Evolutionary conservation across 768 basidiomycete genomes (phyloP), one percentile per base, ranked within the genome.

Genomic region (Hirschioporus abietinus): DNA sequence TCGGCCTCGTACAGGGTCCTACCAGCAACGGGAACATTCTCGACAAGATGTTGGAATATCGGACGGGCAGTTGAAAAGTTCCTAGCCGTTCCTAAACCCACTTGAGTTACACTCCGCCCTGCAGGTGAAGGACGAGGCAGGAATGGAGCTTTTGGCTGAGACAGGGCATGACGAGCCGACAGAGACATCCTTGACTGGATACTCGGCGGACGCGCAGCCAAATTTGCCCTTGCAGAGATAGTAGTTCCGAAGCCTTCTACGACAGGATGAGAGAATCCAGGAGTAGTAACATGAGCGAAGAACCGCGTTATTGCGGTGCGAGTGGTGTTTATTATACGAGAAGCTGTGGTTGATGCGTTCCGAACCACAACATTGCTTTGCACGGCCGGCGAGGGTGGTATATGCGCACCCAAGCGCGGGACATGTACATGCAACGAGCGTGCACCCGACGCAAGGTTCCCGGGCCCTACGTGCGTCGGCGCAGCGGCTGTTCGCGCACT

Each of bases 1-100:
- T 93, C 90, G 0, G 85, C 87, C 74, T 93, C 89, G 73, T 86
- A 87, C 58, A 93, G 78, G 1, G 93, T 88, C 27, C 93, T 84
- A 9, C 84, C 84, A 0, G 86, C 82, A n/a, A 95, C 77, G 7
- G 93, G 93, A 0, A 92, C 87, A 71, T 93, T 93, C 73, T 93
- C 85, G 1, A 86, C 86, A 58, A 95, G 75, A 73, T 90, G 88
- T 74, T 92, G 88, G 80, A 94, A 93, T 59, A 93, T 82, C 2
- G 90, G 89, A 1, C 89, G 86, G 12, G 82, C 83, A 1, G 87
- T 84, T 25, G 87, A 87, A 75, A 95, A 95, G 71, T 87, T 91
- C 42, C 93, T 81, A 0, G 88, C 90, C 0, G 85, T 83, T 42
- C 91, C 90, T 1, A 95, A 80, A 5, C 93, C 93, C 24, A 95